Conservation (phyloP, 75 land plant species). For the Cupressus sempervirens region DNA sequence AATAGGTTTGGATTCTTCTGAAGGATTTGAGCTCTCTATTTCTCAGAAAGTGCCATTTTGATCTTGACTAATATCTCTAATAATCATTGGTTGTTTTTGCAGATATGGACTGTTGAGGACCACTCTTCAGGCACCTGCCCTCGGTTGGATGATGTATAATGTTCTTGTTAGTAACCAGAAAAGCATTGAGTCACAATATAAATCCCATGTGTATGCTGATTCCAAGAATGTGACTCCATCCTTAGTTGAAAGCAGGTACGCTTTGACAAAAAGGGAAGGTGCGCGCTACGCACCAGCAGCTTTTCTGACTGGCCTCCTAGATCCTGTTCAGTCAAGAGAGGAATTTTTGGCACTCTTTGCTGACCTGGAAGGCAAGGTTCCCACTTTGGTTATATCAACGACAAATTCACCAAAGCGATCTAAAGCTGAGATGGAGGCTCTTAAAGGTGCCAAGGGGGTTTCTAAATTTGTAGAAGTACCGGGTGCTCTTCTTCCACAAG, state of each 20-base stretch:
- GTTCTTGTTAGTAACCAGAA: conserved; percentile 90
- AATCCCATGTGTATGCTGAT: conserved; percentile 94
- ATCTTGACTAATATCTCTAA: background rate
- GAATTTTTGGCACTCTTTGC: conserved; percentile 77
- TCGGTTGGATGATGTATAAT: conserved; percentile 98
- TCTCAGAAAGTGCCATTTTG: background rate
- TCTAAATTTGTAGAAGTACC: conserved; percentile 69
- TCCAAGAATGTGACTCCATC: conserved; percentile 73
- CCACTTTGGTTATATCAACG: conserved; percentile 59
- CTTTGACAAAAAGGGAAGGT: conserved; percentile 73
- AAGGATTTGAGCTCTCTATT: background rate
- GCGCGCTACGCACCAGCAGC: conserved; percentile 94
- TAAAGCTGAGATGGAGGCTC: conserved; percentile 93
- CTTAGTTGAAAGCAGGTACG: conserved; percentile 66
- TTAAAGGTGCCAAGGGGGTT: conserved; percentile 82
- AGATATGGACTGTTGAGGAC: conserved; percentile 79
- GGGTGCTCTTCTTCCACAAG: conserved; percentile 93
- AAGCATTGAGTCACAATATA: conserved; percentile 81
- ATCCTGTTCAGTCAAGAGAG: conserved; percentile 76
- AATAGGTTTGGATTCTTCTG: background rate
- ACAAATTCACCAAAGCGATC: conserved; percentile 77
- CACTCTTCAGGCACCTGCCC: conserved; percentile 76
- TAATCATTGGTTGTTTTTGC: background rate
- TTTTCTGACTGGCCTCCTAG: conserved; percentile 88
- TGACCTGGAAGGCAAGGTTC: conserved; percentile 59